phyloP scores from a whole-genome alignment of 2,329 filamentous ascomycete genomes.

The Knufia fluminis region DNA sequence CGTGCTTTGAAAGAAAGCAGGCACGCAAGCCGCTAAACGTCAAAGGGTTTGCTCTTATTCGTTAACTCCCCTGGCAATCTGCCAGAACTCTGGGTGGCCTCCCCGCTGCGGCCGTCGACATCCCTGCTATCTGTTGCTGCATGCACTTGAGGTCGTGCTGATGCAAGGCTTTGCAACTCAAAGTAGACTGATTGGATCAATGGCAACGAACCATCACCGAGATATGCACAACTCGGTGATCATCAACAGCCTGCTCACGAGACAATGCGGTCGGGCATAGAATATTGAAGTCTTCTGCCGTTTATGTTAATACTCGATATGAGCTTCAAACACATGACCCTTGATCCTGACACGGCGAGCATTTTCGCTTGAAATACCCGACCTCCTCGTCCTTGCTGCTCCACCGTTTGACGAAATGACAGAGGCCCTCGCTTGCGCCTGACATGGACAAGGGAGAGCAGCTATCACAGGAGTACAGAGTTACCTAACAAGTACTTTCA shows the following conservation, averaged over 20 bases:
- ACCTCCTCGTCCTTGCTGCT: neutral
- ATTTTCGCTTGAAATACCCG: neutral
- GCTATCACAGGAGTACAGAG: no score
- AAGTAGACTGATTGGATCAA: neutral
- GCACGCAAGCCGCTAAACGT: neutral
- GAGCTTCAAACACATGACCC: neutral
- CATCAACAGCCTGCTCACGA: neutral
- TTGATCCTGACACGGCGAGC: neutral
- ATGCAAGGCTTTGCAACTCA: neutral
- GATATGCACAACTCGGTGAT: neutral
- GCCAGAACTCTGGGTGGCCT: neutral
- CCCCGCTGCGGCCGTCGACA: neutral
- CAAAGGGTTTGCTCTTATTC: no score
- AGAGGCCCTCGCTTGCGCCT: neutral
- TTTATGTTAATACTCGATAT: neutral
- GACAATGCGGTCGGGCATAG: neutral
- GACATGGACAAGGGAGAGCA: neutral
- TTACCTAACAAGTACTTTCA: no score
- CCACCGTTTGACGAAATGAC: neutral
- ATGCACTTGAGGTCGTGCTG: neutral
- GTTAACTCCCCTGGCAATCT: neutral
- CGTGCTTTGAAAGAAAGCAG: neutral
- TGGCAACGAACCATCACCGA: neutral
- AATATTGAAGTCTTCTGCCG: neutral
- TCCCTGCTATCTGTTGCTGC: neutral